These are phyloP conservation scores for Metschnikowia koreensis DNA, from an alignment of 805 yeast species.

Conservation along the genomic window DNA sequence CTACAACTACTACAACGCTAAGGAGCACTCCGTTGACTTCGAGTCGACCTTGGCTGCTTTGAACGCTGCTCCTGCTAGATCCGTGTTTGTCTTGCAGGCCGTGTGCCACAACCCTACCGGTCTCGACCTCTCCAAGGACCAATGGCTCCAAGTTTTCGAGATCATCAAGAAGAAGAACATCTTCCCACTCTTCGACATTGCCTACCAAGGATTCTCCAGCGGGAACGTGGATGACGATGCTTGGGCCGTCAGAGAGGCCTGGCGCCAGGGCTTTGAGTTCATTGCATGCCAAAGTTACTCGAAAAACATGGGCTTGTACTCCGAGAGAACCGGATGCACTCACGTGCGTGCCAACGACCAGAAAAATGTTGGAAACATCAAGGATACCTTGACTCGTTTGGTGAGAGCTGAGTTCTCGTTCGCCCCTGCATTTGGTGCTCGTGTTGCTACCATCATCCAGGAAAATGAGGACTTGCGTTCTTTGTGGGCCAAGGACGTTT, in stretches of 20 bases:
- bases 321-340: constrained; percentile 39
- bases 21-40: constrained; percentile 30
- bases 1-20: constrained; percentile 33
- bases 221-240: constrained; percentile 33
- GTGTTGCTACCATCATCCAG: constrained; percentile 36
- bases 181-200: constrained; percentile 38
- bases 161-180: constrained; percentile 25
- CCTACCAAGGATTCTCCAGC: constrained; percentile 43
- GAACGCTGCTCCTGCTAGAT: constrained; percentile 28
- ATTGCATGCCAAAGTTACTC: constrained; percentile 37
- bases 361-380: constrained; percentile 15
- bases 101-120: constrained; percentile 49
- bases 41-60: constrained; percentile 25
- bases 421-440: constrained; percentile 48
- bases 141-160: constrained; percentile 34
- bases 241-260: constrained; percentile 37
- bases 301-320: constrained; percentile 42
- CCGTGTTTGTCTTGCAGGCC: constrained; percentile 40
- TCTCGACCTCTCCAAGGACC: constrained; percentile 35
- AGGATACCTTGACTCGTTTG: constrained; percentile 28
- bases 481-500: constrained; percentile 39
- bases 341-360: constrained; percentile 24
- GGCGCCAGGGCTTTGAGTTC: constrained; percentile 26
- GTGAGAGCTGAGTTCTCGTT: constrained; percentile 44
- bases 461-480: constrained; percentile 21